Evolutionary conservation across 805 yeast species (phyloP).

Genomic region (Candida andamanensis): DNA sequence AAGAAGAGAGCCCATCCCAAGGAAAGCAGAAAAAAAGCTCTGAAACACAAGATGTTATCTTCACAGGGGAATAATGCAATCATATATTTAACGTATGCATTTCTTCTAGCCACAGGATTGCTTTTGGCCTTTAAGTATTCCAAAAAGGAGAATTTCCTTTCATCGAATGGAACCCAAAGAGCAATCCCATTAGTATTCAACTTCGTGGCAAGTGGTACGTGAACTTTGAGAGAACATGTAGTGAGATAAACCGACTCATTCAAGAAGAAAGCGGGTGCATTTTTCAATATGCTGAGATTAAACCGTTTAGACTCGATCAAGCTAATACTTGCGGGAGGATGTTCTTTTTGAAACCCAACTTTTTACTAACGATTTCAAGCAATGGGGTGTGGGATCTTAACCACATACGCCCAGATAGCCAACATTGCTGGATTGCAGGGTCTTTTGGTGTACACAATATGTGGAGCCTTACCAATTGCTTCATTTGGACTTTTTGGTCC

Average conservation of each 20-base stretch:
- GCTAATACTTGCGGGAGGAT: constrained; percentile 43
- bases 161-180: constrained; percentile 75
- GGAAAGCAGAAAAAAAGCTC: constrained; percentile 2
- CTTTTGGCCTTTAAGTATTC: constrained; percentile 52
- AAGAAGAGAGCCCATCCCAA: neutral
- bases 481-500: constrained; percentile 86
- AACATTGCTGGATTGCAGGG: constrained; percentile 86
- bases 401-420: constrained; percentile 84
- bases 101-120: constrained; percentile 35
- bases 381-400: constrained; percentile 83
- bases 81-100: constrained; percentile 36
- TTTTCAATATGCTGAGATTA: constrained; percentile 28
- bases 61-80: constrained; percentile 41
- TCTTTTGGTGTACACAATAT: constrained; percentile 67
- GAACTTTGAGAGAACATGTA: neutral
- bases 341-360: constrained; percentile 17
- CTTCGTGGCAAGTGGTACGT: constrained; percentile 86
- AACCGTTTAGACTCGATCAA: constrained; percentile 43
- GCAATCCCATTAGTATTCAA: constrained; percentile 81
- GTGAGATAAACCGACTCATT: neutral
- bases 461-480: constrained; percentile 80
- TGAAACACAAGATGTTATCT: constrained; percentile 25
- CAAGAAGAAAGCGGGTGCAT: constrained; percentile 13
- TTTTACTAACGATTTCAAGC: constrained; percentile 36
- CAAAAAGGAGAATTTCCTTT: constrained; percentile 53